Conservation (phyloP, 2,329 filamentous ascomycete genomes). For the Cladophialophora yegresii region DNA sequence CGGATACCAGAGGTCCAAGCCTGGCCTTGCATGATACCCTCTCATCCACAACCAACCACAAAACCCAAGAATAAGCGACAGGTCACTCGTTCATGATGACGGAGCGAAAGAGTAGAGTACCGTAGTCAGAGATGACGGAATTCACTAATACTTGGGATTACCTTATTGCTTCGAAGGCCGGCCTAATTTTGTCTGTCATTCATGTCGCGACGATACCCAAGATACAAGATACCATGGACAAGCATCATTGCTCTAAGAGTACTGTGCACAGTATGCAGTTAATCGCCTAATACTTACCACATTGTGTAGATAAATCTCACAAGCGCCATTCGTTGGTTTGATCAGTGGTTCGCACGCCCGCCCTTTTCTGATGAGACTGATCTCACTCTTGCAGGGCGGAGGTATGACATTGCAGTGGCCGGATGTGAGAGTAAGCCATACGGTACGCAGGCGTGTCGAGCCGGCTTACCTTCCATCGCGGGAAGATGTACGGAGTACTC, state of each 20-base stretch:
- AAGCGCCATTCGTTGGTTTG: neutral
- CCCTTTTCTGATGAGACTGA: neutral
- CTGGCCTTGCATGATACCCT: neutral
- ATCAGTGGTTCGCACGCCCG: neutral
- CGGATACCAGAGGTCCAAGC: neutral
- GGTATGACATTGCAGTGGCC: neutral
- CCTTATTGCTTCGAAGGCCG: slow-evolving; percentile 6
- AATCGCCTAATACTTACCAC: slow-evolving; percentile 9
- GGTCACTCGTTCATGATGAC: slow-evolving; percentile 18
- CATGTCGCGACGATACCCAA: slow-evolving; percentile 20
- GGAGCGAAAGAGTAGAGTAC: neutral
- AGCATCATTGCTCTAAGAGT: neutral
- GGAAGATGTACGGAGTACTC: too few species aligned
- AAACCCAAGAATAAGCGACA: slow-evolving; percentile 10
- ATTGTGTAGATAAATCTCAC: neutral
- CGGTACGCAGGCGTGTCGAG: neutral
- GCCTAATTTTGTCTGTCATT: slow-evolving; percentile 10
- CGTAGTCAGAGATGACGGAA: neutral
- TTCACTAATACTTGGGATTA: slow-evolving; percentile 3
- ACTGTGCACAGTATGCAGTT: slow-evolving; percentile 4
- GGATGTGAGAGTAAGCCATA: too few species aligned
- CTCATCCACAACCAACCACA: neutral
- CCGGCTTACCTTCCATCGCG: neutral
- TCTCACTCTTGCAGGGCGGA: neutral
- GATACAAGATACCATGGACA: slow-evolving; percentile 16